These are phyloP conservation scores for Tieghemostelium lacteum DNA, from an alignment of 78 protist genomes.

Conservation along the genomic window DNA sequence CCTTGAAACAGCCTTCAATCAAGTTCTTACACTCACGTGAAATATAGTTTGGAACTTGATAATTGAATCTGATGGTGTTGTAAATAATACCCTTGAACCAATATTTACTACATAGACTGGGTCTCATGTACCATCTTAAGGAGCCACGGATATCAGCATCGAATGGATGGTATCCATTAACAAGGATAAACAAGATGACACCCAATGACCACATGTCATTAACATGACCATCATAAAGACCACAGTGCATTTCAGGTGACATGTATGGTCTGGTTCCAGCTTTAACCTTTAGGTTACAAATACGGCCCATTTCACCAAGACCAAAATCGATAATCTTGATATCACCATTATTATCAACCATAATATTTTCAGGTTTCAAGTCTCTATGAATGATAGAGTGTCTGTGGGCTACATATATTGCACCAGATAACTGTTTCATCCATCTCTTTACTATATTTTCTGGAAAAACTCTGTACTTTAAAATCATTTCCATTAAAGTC, in stretches of 20 bases:
- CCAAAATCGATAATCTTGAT: conserved; percentile 95
- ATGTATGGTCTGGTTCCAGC: conserved; percentile 94
- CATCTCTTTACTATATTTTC: no score
- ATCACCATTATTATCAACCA: neutral
- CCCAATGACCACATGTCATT: conserved; percentile 82
- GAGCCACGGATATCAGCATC: no score
- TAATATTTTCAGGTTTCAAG: conserved; percentile 2
- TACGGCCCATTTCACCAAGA: conserved; percentile 80
- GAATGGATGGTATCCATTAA: conserved; percentile 94
- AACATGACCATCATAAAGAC: conserved; percentile 70
- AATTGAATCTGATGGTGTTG: no score
- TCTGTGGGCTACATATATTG: no score
- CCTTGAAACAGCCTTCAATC: no score
- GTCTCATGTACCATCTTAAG: no score
- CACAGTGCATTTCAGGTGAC: conserved; percentile 85
- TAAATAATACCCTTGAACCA: no score
- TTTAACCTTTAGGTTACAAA: conserved; percentile 85
- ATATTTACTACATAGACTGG: no score
- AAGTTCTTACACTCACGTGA: conserved; percentile 72
- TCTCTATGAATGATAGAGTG: conserved; percentile 10
- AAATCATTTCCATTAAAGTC: no score
- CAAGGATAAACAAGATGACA: conserved; percentile 54
- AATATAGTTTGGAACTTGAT: conserved; percentile 68
- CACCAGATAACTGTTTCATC: no score
- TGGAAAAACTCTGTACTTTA: no score